A percentile compares a stretch with the other conserved stretches of the same genome.
Conservation (phyloP, 257 asterid genomes). For the Leptodermis oblonga region DNA sequence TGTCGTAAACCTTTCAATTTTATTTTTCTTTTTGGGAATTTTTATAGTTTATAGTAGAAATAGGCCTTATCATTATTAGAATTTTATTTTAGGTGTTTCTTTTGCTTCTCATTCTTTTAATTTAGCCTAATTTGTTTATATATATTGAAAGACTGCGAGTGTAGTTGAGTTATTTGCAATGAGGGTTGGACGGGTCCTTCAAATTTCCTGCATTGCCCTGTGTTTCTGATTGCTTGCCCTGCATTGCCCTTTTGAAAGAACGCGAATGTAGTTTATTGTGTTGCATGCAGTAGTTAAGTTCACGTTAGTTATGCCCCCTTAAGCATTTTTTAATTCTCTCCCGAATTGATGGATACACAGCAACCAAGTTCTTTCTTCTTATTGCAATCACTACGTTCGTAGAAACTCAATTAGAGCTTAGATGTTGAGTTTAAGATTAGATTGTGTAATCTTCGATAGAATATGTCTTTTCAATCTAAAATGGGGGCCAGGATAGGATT, state of each 20-base stretch:
- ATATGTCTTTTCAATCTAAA: not conserved
- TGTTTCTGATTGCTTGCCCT: not conserved
- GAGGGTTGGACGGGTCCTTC: not conserved
- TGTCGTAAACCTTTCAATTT: conserved; percentile 1
- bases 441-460: not conserved
- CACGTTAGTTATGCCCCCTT: not conserved
- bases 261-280: conserved; percentile 8
- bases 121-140: conserved; percentile 1
- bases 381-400: not conserved
- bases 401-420: not conserved
- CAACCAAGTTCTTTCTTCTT: not conserved
- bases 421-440: no score
- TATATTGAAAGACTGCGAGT: no score
- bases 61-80: not conserved
- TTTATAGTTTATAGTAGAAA: not conserved
- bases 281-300: conserved; percentile 9
- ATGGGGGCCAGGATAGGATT: not conserved
- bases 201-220: not conserved
- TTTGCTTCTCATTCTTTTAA: not conserved
- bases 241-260: no score
- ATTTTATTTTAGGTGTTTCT: no score
- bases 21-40: not conserved
- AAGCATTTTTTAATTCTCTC: not conserved
- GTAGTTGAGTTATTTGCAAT: not conserved
- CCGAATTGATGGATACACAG: not conserved